These are phyloP conservation scores for Euclidium syriacum DNA, from an alignment of 345 rosid species.

Conservation along the genomic window DNA sequence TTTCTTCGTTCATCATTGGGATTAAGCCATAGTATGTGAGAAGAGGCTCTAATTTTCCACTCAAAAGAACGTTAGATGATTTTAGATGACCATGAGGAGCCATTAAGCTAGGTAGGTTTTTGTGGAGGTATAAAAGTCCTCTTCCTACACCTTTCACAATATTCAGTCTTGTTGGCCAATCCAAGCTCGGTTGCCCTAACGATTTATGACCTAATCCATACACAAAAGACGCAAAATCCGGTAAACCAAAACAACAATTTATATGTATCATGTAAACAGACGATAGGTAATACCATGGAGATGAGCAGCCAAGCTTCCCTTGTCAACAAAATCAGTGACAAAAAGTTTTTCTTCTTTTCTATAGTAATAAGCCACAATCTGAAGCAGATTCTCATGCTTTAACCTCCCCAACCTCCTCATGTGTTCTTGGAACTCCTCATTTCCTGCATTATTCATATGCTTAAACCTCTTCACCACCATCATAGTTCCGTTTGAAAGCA, in stretches of 20 bases:
- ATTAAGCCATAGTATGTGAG: conserved; percentile 65
- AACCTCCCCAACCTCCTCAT: conserved; percentile 78
- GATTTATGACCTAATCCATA: conserved; percentile 39
- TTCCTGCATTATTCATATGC: conserved; percentile 74
- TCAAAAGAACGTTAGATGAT: conserved; percentile 76
- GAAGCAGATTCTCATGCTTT: conserved; percentile 62
- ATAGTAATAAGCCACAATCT: conserved; percentile 79
- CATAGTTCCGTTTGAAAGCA: conserved; percentile 31
- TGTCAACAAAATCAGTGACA: conserved; percentile 45
- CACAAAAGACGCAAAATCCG: neutral
- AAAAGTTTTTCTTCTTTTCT: conserved; percentile 86
- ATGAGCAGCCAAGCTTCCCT: conserved; percentile 74
- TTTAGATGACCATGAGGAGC: conserved; percentile 91
- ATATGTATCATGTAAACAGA: too few species aligned
- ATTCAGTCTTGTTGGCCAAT: conserved; percentile 70
- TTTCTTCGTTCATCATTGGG: conserved; percentile 77
- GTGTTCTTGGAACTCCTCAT: conserved; percentile 79
- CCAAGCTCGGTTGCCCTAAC: conserved; percentile 45
- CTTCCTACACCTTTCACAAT: conserved; percentile 66
- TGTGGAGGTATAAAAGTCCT: conserved; percentile 61
- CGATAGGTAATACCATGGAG: conserved; percentile 70
- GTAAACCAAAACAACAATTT: too few species aligned
- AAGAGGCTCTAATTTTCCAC: conserved; percentile 47
- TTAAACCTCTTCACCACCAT: conserved; percentile 92
- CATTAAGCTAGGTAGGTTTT: conserved; percentile 61